Evolutionary conservation across 805 yeast genomes (phyloP).

Genomic region (Candida schatavii): DNA sequence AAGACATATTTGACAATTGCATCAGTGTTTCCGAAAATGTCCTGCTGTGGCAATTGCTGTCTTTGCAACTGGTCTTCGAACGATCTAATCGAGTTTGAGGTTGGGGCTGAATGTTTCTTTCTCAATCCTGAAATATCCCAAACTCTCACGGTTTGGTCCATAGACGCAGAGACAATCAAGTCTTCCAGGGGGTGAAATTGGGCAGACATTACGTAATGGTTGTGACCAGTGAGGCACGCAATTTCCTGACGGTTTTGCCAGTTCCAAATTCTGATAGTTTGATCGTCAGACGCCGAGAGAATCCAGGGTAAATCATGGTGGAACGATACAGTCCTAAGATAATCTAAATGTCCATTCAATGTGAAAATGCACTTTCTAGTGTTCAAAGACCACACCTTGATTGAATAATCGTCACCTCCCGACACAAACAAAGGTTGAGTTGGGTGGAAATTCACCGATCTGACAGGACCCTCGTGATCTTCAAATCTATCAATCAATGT

Average conservation of each 20-base stretch:
- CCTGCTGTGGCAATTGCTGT: conserved; percentile 79
- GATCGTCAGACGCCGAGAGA: conserved; percentile 94
- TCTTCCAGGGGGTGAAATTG: conserved; percentile 96
- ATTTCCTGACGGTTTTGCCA: conserved; percentile 99
- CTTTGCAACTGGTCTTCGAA: conserved; percentile 53
- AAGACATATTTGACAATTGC: conserved; percentile 93
- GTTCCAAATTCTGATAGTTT: conserved; percentile 98
- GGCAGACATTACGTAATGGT: conserved; percentile 97
- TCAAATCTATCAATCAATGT: conserved; percentile 93
- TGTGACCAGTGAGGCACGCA: conserved; percentile 96
- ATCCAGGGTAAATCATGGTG: conserved; percentile 98
- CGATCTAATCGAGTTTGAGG: conserved; percentile 41
- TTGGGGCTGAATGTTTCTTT: conserved; percentile 87
- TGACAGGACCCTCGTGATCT: conserved; percentile 98
- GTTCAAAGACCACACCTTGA: conserved; percentile 94
- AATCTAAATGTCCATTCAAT: conserved; percentile 90
- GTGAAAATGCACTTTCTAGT: conserved; percentile 91
- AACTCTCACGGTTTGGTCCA: conserved; percentile 97
- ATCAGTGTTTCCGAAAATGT: conserved; percentile 90
- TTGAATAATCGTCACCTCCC: conserved; percentile 95
- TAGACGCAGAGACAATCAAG: conserved; percentile 88
- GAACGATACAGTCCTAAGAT: conserved; percentile 89
- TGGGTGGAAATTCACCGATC: conserved; percentile 94
- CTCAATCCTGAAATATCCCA: conserved; percentile 97
- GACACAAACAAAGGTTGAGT: conserved; percentile 96